Evolutionary conservation across 2,329 filamentous ascomycete species (phyloP).

Genomic region (Pleomassaria siparia): DNA sequence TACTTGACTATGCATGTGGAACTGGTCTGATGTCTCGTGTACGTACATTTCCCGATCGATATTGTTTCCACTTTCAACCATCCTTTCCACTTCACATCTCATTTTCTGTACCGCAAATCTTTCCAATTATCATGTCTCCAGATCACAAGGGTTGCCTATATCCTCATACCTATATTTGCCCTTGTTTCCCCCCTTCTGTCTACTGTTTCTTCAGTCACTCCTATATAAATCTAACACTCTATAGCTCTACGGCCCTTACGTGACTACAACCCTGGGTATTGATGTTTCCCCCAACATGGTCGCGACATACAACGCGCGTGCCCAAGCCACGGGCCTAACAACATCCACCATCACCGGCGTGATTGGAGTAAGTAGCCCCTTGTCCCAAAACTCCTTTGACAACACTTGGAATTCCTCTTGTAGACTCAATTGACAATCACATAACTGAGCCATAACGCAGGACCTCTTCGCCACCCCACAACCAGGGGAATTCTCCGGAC

Average conservation of each 20-base stretch:
- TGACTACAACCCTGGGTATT: slow-evolving; percentile 65
- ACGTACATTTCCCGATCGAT: slow-evolving; percentile 23
- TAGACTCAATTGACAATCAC: no score
- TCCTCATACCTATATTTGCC: not conserved
- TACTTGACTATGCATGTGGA: slow-evolving; percentile 78
- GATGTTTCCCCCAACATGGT: slow-evolving; percentile 75
- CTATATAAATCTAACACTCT: not conserved
- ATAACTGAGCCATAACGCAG: no score
- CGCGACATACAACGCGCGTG: slow-evolving; percentile 63
- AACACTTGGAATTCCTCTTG: no score
- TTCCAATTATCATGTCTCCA: not conserved
- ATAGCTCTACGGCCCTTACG: slow-evolving; percentile 62
- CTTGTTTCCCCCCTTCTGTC: not conserved
- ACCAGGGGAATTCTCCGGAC: slow-evolving; percentile 21
- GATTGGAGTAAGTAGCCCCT: no score
- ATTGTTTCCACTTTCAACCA: not conserved
- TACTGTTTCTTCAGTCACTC: not conserved
- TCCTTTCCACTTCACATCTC: not conserved
- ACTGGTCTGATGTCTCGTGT: slow-evolving; percentile 68
- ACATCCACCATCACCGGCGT: slow-evolving; percentile 24
- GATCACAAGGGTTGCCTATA: not conserved
- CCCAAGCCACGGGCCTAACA: slow-evolving; percentile 30
- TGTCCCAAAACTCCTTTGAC: no score
- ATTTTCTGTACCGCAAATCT: not conserved
- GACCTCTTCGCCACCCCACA: slow-evolving; percentile 37